Base-by-base conservation (phyloP, 2,329 filamentous ascomycete species). In the Pezicula neosporulosa region DNA sequence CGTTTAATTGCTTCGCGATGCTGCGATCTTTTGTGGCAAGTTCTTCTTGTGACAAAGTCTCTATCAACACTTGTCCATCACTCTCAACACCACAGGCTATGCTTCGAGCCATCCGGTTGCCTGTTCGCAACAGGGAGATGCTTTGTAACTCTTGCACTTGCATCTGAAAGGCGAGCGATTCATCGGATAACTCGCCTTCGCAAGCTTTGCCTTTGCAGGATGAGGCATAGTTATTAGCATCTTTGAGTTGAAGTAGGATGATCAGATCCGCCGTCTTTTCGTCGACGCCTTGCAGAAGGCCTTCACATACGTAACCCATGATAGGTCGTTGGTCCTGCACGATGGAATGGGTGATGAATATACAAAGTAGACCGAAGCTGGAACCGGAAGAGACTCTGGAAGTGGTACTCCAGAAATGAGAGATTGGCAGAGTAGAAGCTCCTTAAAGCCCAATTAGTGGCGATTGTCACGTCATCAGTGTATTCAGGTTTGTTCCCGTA, bases 231-330 rank as follows among this genome's bases (percentile, higher is more conserved):
- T 2, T 30, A 44, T 50, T 27, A 5, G 19, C 4, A 45, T 50
- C 48, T 44, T 50, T 24, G 27, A 50, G 48, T 43, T 50, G 41
- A 44, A 50, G 39, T 41, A 35, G 41, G 12, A 50, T 16, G 28
- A 45, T 45, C 35, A 50, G 19, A 36, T 50, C 15, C 21, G 39
- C 19, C 15, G 48, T 50, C 19, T 50, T 13, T 35, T 50, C 28
- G 33, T 50, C 41, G n/a, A 50, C 9, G 19, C 39, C 19, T 42
- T 42, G 37, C 28, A 42, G 37, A 27, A 48, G n/a, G 21, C 30
- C 47, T 39, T 48, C 15, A 30, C 41, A 4, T 9, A 48, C 27
- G 15, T 19, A 33, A 27, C 4, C 36, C 47, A 48, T 48, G 27
- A 28, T 28, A 28, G 27, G 5, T 28, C 9, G 27, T 28, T 28